Base-by-base conservation (phyloP, 108 stramenopile species). In the Cyclotella atomus region DNA sequence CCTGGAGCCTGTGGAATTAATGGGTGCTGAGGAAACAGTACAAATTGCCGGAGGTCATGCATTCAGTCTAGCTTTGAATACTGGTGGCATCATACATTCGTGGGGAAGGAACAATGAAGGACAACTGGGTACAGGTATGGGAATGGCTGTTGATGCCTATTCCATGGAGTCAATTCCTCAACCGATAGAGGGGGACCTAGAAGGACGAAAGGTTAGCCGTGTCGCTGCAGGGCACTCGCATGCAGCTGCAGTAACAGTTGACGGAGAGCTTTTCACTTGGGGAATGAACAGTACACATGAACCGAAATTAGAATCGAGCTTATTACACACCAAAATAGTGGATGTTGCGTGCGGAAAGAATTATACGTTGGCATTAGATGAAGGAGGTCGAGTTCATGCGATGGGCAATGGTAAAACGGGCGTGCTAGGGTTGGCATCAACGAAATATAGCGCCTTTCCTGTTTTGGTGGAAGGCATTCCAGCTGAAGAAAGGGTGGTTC, bases 91-190 rank as follows among this genome's bases (percentile, higher is more conserved):
- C 33, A 53, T 95, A n/a, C 85, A 90, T 71, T 85, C 81, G 2
- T 95, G 94, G 94, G 94, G 94, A 19, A 77, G 90, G 17, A 93
- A 93, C 57, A 87, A 92, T 66, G 91, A 95, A 66, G 94, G 91
- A 43, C 94, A 95, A 71, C 75, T 92, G 9, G 94, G 94, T n/a
- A 84, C 86, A 3, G 94, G 94, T 2, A 88, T 87, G 55, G 91
- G 91, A 16, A 72, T 95, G 71, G 88, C 89, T 19, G 90, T 93
- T 7, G 94, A 95, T 57, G 88, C 93, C 84, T 95, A 95, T 66
- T 88, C 94, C 21, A 95, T 95, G 94, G 87, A 85, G 68, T 76
- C 79, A 33, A 71, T 93, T 21, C 94, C 94, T 4, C 61, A 71
- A 46, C 88, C 89, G 2, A 73, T 95, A 52, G 88, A 89, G 49